Percentiles rank a stretch among this genome's conserved stretches.
Conservation (phyloP, 2,329 filamentous ascomycete genomes). For the Cordyceps cateniannulata region DNA sequence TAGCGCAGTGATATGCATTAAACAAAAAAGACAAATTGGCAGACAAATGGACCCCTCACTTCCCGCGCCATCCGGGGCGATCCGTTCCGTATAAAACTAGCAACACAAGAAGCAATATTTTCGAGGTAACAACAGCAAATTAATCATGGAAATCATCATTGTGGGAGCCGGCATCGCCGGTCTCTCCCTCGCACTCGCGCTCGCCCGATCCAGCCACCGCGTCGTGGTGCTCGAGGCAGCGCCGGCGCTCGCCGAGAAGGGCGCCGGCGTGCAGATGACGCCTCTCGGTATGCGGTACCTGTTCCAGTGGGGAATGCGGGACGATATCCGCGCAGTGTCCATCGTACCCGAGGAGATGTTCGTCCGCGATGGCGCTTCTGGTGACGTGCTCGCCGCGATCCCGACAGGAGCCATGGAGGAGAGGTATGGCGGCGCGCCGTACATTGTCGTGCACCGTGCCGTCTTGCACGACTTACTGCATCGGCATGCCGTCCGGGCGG, state of each 20-base stretch:
- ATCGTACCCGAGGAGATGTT: slow-evolving; percentile 17
- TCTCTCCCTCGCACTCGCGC: slow-evolving; percentile 24
- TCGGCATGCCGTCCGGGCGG: slow-evolving; percentile 20
- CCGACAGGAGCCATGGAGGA: slow-evolving; percentile 18
- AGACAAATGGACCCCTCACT: too few relatives aligned
- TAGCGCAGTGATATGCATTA: too few relatives aligned
- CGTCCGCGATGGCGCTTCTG: slow-evolving; percentile 22
- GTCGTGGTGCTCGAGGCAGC: slow-evolving; percentile 42
- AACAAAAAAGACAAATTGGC: too few relatives aligned
- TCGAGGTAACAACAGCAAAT: too few relatives aligned
- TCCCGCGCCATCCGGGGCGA: too few relatives aligned
- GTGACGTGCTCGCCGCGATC: slow-evolving; percentile 18
- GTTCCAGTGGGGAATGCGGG: slow-evolving; percentile 23
- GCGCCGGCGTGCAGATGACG: slow-evolving; percentile 26
- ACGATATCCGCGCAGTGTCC: slow-evolving; percentile 15
- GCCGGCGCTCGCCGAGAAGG: slow-evolving; percentile 35
- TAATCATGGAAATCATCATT: slow-evolving; percentile 25
- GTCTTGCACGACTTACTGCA: slow-evolving; percentile 28
- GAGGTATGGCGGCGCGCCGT: slow-evolving; percentile 25
- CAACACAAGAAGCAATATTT: too few relatives aligned
- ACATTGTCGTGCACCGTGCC: slow-evolving; percentile 29
- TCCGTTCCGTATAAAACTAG: too few relatives aligned
- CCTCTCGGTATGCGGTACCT: slow-evolving; percentile 26
- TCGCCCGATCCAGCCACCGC: slow-evolving; percentile 38
- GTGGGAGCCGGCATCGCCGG: slow-evolving; percentile 43